Evolutionary conservation across 2,329 filamentous ascomycete species (phyloP), one percentile per base, ranked within the genome.

Genomic region (Trichoderma simmonsii): DNA sequence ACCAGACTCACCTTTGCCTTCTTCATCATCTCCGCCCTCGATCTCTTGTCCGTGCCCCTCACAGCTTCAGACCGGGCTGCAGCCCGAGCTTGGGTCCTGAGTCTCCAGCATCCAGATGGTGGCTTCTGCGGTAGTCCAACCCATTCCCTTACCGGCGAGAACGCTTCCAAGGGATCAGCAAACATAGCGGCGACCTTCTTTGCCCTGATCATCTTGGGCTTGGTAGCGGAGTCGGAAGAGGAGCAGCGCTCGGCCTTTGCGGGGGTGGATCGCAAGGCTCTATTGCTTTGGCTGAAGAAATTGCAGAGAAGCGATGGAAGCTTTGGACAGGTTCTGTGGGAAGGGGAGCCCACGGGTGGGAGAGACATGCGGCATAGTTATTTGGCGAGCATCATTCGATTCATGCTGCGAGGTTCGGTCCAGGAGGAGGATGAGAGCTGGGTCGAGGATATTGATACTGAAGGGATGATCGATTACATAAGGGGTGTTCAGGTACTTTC

Each of bases 181-280:
- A 97, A 95, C 80, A 83, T 98, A 18, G 92, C 95, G 0, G 93
- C 94, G 1, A 98, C 95, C 0, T 95, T 92, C 80, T 98, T 98
- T 82, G 95, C 95, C 0, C 85, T 99, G 57, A 85, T 93, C 28
- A 86, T 92, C 9, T 83, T 99, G 30, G 87, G 92, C 0, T 75
- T 87, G 2, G 78, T 86, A 1, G 83, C 85, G 0, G 83, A 80
- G 1, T 80, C 81, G 7, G 81, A 83, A 8, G 78, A 78, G 0
- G 78, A 80, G 11, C 84, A 82, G 3, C 79, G 77, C 15, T 76
- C 80, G 3, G 86, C 87, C 0, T 87, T 94, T 75, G 82, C 84
- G 4, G 87, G 90, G 2, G 91, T 99, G 8, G 86, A 91, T 73
- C 87, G 93, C 71, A 83, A 77, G 54, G 88, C 88, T 73, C 92